These are phyloP conservation scores for Diddensiella transvaalensis DNA, from an alignment of 805 yeast species.

Conservation along the genomic window DNA sequence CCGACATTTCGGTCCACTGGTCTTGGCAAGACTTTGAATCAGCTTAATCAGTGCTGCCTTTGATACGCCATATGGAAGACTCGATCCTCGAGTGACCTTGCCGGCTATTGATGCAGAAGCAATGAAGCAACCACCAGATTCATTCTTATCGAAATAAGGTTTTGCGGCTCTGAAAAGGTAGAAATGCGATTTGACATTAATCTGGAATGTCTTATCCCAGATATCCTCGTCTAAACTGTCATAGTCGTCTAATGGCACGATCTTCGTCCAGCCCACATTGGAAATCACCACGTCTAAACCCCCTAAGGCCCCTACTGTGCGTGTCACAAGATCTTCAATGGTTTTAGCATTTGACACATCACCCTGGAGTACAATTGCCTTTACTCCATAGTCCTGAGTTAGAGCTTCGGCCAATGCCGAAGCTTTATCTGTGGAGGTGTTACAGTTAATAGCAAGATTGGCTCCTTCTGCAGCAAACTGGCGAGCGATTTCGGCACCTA, in stretches of 20 bases:
- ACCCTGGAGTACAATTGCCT: constrained; percentile 19
- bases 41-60: constrained; percentile 34
- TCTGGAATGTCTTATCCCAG: constrained; percentile 23
- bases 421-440: constrained; percentile 17
- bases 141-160: constrained; percentile 29
- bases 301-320: constrained; percentile 33
- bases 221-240: constrained; percentile 32
- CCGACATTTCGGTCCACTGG: constrained; percentile 23
- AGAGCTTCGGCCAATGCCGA: constrained; percentile 17
- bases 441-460: constrained; percentile 23
- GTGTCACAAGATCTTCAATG: constrained; percentile 28
- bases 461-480: constrained; percentile 26
- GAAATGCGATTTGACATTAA: constrained; percentile 35
- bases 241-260: constrained; percentile 29
- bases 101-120: constrained; percentile 39
- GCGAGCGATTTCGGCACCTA: constrained; percentile 23
- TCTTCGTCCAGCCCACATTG: constrained; percentile 36
- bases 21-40: constrained; percentile 28
- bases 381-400: constrained; percentile 9
- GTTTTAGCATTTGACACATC: constrained; percentile 24
- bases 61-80: constrained; percentile 38
- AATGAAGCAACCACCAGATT: constrained; percentile 38
- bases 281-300: constrained; percentile 37
- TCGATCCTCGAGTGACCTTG: constrained; percentile 30
- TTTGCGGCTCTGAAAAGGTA: constrained; percentile 33